Conservation (phyloP, 2,329 filamentous ascomycete species). For the Penicillium sumatraense region DNA sequence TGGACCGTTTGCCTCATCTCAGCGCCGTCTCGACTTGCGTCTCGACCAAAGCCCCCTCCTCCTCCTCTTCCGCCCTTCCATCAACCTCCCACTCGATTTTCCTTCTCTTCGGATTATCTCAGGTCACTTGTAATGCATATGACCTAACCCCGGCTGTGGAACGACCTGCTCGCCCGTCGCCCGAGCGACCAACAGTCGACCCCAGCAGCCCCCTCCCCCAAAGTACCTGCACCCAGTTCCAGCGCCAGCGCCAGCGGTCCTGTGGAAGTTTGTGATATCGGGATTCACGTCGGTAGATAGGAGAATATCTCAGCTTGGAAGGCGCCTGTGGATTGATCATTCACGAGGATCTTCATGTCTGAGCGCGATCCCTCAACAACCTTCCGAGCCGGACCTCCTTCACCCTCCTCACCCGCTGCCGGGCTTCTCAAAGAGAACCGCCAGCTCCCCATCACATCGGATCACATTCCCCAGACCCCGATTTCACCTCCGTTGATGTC, state of each 20-base stretch:
- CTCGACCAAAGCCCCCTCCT: slow-evolving; percentile 22
- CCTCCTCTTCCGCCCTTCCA: slow-evolving; percentile 14
- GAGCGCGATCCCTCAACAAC: slow-evolving; percentile 39
- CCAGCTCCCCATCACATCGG: slow-evolving; percentile 33
- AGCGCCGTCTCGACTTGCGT: slow-evolving; percentile 13
- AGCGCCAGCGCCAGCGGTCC: slow-evolving; percentile 25
- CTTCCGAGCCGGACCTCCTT: slow-evolving; percentile 45
- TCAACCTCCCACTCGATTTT: slow-evolving; percentile 17
- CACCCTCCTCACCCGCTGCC: slow-evolving; percentile 48
- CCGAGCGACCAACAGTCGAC: slow-evolving; percentile 40
- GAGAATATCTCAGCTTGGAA: slow-evolving; percentile 21
- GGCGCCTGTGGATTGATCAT: slow-evolving; percentile 11
- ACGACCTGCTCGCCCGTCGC: slow-evolving; percentile 38
- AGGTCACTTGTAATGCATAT: slow-evolving; percentile 38
- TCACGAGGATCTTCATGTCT: slow-evolving; percentile 41
- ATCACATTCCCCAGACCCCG: slow-evolving; percentile 43
- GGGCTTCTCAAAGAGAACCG: slow-evolving; percentile 43
- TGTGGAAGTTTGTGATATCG: slow-evolving; percentile 24
- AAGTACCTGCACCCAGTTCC: not conserved
- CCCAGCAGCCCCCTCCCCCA: slow-evolving; percentile 33
- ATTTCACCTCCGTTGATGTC: slow-evolving; percentile 56
- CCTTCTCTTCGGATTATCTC: slow-evolving; percentile 16
- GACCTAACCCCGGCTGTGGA: slow-evolving; percentile 36
- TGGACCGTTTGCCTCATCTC: slow-evolving; percentile 31
- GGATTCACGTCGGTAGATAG: slow-evolving; percentile 16